phyloP scores from a whole-genome alignment of 768 basidiomycete species.

The Daedalea quercina region DNA sequence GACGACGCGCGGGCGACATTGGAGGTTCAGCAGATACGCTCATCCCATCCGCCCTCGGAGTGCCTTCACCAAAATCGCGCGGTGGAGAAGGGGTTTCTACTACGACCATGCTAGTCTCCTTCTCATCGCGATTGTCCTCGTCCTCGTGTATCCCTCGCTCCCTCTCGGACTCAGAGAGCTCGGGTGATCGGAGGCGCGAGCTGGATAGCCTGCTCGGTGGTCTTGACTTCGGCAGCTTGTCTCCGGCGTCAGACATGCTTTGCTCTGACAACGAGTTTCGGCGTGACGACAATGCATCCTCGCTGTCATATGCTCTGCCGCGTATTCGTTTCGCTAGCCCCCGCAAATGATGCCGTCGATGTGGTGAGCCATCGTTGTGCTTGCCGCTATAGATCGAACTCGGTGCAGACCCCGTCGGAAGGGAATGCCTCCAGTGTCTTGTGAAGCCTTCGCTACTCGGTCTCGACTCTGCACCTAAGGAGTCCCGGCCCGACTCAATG shows the following conservation, averaged over 20 bases:
- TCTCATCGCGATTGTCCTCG: not conserved
- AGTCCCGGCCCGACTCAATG: constrained; percentile 39
- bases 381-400: constrained; percentile 31
- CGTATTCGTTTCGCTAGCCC: constrained; percentile 31
- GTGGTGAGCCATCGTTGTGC: constrained; percentile 32
- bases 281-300: constrained; percentile 41
- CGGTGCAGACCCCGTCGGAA: constrained; percentile 19
- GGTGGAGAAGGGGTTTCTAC: not conserved
- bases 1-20: not conserved
- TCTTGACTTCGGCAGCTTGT: constrained; percentile 7
- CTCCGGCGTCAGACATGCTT: constrained; percentile 16
- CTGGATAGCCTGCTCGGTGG: constrained; percentile 10
- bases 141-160: not conserved
- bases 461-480: constrained; percentile 38
- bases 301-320: constrained; percentile 33
- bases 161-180: not conserved
- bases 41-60: not conserved
- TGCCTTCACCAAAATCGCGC: not conserved
- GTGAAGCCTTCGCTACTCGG: constrained; percentile 33
- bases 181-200: constrained; percentile 7
- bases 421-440: constrained; percentile 13
- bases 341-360: constrained; percentile 34
- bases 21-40: not conserved
- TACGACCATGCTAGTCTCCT: not conserved
- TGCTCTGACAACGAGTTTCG: constrained; percentile 40